These are phyloP conservation scores for Metschnikowia lochheadii DNA, from an alignment of 805 yeast genomes.

Conservation along the genomic window DNA sequence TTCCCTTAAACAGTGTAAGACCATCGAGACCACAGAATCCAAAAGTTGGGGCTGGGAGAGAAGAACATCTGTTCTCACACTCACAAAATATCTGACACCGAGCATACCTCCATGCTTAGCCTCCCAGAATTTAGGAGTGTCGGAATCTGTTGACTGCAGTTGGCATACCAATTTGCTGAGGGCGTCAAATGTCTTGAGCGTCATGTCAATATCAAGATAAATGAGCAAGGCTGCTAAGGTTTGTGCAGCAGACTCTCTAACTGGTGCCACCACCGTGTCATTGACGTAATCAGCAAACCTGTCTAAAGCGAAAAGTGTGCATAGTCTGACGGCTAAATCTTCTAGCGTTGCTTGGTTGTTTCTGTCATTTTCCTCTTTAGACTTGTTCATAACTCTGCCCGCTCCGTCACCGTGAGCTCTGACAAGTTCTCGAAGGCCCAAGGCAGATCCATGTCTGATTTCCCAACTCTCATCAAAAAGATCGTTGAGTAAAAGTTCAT, in stretches of 20 bases:
- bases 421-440: slow-evolving; percentile 85
- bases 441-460: slow-evolving; percentile 89
- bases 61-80: slow-evolving; percentile 79
- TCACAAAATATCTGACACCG: slow-evolving; percentile 87
- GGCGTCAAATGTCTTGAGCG: slow-evolving; percentile 59
- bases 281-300: slow-evolving; percentile 96
- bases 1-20: slow-evolving; percentile 72
- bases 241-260: slow-evolving; percentile 94
- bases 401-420: slow-evolving; percentile 81
- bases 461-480: slow-evolving; percentile 90
- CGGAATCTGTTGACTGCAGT: slow-evolving; percentile 36
- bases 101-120: slow-evolving; percentile 98
- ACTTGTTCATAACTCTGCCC: slow-evolving; percentile 69
- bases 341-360: slow-evolving; percentile 72
- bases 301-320: slow-evolving; percentile 87
- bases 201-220: slow-evolving; percentile 61
- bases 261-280: slow-evolving; percentile 98
- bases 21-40: slow-evolving; percentile 75
- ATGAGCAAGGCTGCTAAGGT: slow-evolving; percentile 81
- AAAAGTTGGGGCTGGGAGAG: slow-evolving; percentile 54
- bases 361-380: slow-evolving; percentile 55
- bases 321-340: slow-evolving; percentile 79
- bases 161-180: slow-evolving; percentile 71
- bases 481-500: slow-evolving; percentile 73
- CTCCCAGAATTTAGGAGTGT: slow-evolving; percentile 72